Conservation (phyloP, 352 stramenopile genomes). For the Phytopythium ostracodes region DNA sequence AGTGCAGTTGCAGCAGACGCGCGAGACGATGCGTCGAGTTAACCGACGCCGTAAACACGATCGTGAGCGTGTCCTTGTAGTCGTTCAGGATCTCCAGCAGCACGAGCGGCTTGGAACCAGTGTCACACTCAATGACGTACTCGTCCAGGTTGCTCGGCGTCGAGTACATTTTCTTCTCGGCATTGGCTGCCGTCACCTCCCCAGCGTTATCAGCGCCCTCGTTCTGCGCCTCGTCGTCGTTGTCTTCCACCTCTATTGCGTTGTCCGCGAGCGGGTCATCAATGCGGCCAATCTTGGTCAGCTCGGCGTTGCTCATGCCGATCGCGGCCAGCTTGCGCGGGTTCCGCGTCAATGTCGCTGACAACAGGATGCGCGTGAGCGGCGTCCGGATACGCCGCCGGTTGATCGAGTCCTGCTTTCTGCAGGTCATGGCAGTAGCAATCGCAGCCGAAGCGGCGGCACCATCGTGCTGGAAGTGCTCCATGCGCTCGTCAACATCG, state of each 20-base stretch:
- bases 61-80: constrained; percentile 68
- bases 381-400: constrained; percentile 71
- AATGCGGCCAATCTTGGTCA: constrained; percentile 84
- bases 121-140: constrained; percentile 91
- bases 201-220: constrained; percentile 14
- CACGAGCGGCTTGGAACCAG: constrained; percentile 93
- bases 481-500: constrained; percentile 32
- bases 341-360: constrained; percentile 97
- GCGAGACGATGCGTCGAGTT: constrained; percentile 96
- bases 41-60: constrained; percentile 96
- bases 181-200: not conserved
- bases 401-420: constrained; percentile 77
- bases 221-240: constrained; percentile 22
- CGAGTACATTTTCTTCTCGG: constrained; percentile 61
- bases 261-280: constrained; percentile 67
- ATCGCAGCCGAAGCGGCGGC: not conserved
- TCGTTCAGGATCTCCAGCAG: constrained; percentile 91
- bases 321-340: constrained; percentile 95
- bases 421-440: constrained; percentile 42
- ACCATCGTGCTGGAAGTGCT: constrained; percentile 1
- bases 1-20: constrained; percentile 90
- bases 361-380: constrained; percentile 95
- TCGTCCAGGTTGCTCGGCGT: constrained; percentile 83
- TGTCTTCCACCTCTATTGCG: constrained; percentile 40
- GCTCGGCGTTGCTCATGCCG: constrained; percentile 92